These are phyloP conservation scores for Eruca vesicaria DNA, from an alignment of 441 rosid genomes.

Conservation along the genomic window DNA sequence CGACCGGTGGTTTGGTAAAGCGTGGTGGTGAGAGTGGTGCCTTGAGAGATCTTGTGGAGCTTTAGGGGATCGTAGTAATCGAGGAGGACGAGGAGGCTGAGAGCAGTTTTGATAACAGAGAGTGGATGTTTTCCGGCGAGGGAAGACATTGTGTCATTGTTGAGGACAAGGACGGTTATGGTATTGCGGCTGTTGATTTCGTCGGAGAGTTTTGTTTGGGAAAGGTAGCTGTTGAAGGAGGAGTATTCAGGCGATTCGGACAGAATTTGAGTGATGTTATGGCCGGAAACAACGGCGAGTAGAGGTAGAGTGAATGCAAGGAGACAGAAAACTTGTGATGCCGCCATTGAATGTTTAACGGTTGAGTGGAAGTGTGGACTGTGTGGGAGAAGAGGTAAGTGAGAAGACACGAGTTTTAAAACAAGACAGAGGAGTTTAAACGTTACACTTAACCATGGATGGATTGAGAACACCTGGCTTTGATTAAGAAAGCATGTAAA, in stretches of 20 bases:
- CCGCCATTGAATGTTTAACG: conserved; percentile 16
- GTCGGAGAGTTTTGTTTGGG: conserved; percentile 74
- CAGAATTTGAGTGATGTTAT: conserved; percentile 75
- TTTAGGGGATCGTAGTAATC: conserved; percentile 74
- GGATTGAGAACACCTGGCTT: conserved; percentile 14
- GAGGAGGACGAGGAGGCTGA: conserved; percentile 70
- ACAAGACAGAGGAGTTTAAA: background rate
- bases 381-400: background rate
- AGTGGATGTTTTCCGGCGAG: conserved; percentile 65
- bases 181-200: conserved; percentile 83
- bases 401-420: conserved; percentile 5
- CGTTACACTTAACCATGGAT: conserved; percentile 15
- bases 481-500: background rate
- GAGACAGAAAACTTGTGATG: conserved; percentile 8
- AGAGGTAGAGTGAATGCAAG: conserved; percentile 36
- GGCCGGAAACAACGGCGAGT: conserved; percentile 37
- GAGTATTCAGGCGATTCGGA: conserved; percentile 64
- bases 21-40: conserved; percentile 69
- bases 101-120: conserved; percentile 61
- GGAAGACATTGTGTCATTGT: conserved; percentile 70
- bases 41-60: conserved; percentile 74
- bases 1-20: conserved; percentile 91
- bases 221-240: conserved; percentile 61
- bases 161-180: conserved; percentile 66
- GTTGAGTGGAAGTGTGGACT: conserved; percentile 1